Percentiles rank a stretch among this genome's conserved stretches.
phyloP scores from a whole-genome alignment of 2,329 filamentous ascomycete species.

The Hypoxylon sp. region DNA sequence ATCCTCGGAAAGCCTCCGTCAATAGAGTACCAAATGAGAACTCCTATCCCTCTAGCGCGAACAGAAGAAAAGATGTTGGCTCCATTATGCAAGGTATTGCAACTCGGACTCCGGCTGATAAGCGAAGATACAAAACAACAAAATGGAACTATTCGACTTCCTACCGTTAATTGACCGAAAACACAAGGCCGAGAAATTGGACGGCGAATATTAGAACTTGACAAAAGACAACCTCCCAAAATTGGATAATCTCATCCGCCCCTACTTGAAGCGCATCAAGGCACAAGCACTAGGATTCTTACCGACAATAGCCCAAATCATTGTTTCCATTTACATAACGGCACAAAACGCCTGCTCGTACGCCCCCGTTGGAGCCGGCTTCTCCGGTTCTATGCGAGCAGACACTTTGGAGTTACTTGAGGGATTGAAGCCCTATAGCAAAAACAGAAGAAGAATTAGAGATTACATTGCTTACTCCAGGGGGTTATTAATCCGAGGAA shows the following conservation, averaged over 20 bases:
- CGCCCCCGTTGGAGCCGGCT: no score
- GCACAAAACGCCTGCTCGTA: slow-evolving; percentile 38
- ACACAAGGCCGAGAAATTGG: slow-evolving; percentile 78
- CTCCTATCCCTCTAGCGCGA: neutral
- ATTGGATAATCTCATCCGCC: slow-evolving; percentile 86
- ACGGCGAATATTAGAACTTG: slow-evolving; percentile 81
- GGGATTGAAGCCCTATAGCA: no score
- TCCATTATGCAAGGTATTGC: neutral
- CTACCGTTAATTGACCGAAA: slow-evolving; percentile 89
- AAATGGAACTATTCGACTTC: slow-evolving; percentile 95
- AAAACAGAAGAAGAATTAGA: no score
- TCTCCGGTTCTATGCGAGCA: no score
- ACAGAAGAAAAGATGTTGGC: neutral
- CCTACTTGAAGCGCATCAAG: slow-evolving; percentile 83
- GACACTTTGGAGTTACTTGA: no score
- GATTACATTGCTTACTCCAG: no score
- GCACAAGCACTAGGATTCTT: slow-evolving; percentile 90
- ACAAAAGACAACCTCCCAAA: slow-evolving; percentile 85
- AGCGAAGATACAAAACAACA: slow-evolving; percentile 75
- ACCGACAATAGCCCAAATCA: slow-evolving; percentile 94
- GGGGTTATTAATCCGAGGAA: no score
- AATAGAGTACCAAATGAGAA: neutral
- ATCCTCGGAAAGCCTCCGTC: neutral
- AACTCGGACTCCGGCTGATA: no score
- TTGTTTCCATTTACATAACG: slow-evolving; percentile 95